Percentiles rank a stretch among this genome's conserved stretches.
Conservation (phyloP, 2,329 filamentous ascomycete species). For the Aspergillus thermomutatus region DNA sequence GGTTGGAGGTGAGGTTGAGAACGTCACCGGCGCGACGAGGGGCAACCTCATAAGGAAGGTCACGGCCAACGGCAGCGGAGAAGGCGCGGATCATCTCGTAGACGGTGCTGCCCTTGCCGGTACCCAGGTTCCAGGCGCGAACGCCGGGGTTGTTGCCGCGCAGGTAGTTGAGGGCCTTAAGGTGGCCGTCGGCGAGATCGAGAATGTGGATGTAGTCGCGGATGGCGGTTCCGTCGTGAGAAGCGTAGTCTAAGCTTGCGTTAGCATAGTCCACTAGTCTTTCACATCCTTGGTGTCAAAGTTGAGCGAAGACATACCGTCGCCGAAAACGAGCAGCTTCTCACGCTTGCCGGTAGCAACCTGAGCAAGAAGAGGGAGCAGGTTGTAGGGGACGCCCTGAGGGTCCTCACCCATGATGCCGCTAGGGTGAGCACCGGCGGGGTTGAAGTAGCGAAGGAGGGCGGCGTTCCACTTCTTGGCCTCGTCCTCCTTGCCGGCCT, state of each 20-base stretch:
- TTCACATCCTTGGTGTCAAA: background rate
- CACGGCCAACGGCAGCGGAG: slow-evolving; percentile 76
- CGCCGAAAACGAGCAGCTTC: slow-evolving; percentile 90
- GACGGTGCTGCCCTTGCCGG: slow-evolving; percentile 89
- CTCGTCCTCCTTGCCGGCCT: slow-evolving; percentile 66
- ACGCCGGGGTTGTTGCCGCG: slow-evolving; percentile 68
- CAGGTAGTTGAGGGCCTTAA: slow-evolving; percentile 66
- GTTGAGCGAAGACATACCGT: slow-evolving; percentile 59
- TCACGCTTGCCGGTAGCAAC: slow-evolving; percentile 93
- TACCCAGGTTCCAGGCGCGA: slow-evolving; percentile 94
- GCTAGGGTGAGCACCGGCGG: slow-evolving; percentile 86
- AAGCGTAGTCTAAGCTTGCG: slow-evolving; percentile 66
- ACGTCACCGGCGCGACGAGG: slow-evolving; percentile 84
- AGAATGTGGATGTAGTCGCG: slow-evolving; percentile 73
- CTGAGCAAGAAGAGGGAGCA: slow-evolving; percentile 89
- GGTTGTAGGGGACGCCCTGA: slow-evolving; percentile 90
- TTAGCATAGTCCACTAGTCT: background rate
- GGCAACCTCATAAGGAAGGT: slow-evolving; percentile 83
- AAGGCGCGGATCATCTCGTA: slow-evolving; percentile 98
- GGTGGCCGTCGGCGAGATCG: slow-evolving; percentile 51
- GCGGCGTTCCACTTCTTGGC: slow-evolving; percentile 87
- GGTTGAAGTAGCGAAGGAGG: slow-evolving; percentile 96
- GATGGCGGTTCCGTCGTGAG: slow-evolving; percentile 46
- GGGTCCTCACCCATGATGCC: slow-evolving; percentile 99
- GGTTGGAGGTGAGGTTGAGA: slow-evolving; percentile 89